Evolutionary conservation across 2,329 filamentous ascomycete species (phyloP).

Genomic region (Colletotrichum sp.): DNA sequence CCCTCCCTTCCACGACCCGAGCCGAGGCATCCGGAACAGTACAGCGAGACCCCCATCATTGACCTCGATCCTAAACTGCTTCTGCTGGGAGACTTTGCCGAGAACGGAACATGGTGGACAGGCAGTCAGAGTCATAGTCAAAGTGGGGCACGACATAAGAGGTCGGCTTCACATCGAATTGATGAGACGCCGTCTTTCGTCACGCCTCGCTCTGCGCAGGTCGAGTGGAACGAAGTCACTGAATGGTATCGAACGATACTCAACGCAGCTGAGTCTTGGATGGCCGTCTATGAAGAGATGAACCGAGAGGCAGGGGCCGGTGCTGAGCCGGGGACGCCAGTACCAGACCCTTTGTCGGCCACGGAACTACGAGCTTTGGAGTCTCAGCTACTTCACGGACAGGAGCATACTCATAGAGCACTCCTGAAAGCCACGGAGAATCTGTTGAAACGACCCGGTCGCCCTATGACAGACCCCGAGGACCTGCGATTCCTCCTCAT

Average conservation of each 20-base stretch:
- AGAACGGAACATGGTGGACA: constrained; percentile 86
- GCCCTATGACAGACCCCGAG: constrained; percentile 69
- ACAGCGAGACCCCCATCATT: constrained; percentile 49
- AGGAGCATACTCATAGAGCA: constrained; percentile 71
- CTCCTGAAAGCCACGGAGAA: constrained; percentile 81
- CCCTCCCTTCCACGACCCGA: constrained; percentile 38
- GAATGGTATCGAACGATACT: constrained; percentile 78
- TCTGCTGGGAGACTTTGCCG: constrained; percentile 75
- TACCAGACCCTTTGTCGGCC: constrained; percentile 30
- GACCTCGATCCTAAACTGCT: constrained; percentile 79
- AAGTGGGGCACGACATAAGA: constrained; percentile 28
- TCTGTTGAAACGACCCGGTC: constrained; percentile 79
- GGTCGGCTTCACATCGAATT: constrained; percentile 35
- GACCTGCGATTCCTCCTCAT: constrained; percentile 82
- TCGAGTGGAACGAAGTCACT: constrained; percentile 75
- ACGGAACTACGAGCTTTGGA: constrained; percentile 50
- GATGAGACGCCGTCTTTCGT: constrained; percentile 46
- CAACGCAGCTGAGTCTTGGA: constrained; percentile 73
- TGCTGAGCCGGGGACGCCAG: neutral
- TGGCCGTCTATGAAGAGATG: constrained; percentile 61
- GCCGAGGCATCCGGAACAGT: constrained; percentile 36
- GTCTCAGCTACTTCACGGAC: constrained; percentile 56
- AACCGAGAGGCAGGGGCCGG: constrained; percentile 32
- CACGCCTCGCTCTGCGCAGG: constrained; percentile 66
- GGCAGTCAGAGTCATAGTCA: constrained; percentile 68